phyloP scores from a whole-genome alignment of 176 grass and related monocot genomes.

The Oryza nivara region DNA sequence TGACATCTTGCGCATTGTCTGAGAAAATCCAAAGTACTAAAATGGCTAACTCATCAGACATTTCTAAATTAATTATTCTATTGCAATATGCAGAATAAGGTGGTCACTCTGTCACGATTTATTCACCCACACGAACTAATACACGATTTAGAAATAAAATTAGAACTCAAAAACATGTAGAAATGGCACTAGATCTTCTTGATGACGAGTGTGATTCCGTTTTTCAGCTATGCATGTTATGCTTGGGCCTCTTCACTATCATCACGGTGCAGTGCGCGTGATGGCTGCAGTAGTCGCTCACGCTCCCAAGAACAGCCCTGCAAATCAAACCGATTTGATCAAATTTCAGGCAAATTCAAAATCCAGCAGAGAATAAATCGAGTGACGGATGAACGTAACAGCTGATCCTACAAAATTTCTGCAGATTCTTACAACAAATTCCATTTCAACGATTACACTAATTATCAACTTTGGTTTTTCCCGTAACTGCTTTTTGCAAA shows the following conservation, averaged over 20 bases:
- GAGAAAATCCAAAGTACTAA: too few relatives aligned
- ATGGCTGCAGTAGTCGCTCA: constrained; percentile 89
- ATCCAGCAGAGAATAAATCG: neutral
- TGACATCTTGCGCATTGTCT: too few relatives aligned
- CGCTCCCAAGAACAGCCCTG: constrained; percentile 87
- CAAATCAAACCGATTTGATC: neutral
- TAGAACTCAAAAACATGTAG: neutral
- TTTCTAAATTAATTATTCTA: too few relatives aligned
- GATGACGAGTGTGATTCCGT: too few relatives aligned
- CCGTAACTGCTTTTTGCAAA: too few relatives aligned
- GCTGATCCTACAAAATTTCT: neutral
- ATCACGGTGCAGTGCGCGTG: constrained; percentile 86
- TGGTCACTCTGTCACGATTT: neutral
- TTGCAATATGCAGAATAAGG: neutral
- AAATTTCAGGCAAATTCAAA: neutral
- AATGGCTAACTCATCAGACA: neutral
- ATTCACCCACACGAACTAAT: neutral
- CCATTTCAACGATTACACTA: neutral
- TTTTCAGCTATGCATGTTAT: constrained; percentile 46
- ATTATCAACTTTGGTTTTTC: neutral
- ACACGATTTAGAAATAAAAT: neutral
- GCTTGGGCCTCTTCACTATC: constrained; percentile 82
- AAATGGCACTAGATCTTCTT: neutral
- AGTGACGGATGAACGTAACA: too few relatives aligned
- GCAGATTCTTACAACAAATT: too few relatives aligned